Evolutionary conservation across 441 rosid genomes (phyloP), one percentile per base, ranked within the genome.

Genomic region (Manihot esculenta): DNA sequence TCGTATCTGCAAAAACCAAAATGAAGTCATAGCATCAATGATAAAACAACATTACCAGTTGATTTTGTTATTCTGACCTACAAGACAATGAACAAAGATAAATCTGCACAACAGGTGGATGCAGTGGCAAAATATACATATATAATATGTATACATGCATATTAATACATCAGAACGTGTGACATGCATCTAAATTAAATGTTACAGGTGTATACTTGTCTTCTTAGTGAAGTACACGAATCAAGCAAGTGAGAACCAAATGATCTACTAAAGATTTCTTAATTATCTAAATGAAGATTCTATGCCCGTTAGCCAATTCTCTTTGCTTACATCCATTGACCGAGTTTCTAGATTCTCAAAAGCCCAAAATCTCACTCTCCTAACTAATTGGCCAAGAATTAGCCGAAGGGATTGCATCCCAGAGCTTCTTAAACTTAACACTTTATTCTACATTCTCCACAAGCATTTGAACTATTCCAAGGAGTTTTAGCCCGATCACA

Each of bases 1-100:
- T 85, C 92, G 66, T 78, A 85, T 83, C 99, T 96, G 87, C 72
- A 74, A 11, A 68, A 73, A 81, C 68, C 58, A 81, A 64, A 71
- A 64, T 56, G 62, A 69, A 71, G 71, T 74, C 78, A 76, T 69
- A 20, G 60, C 66, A 56, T 35, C 53, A 41, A 21, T 65, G n/a
- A 64, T 55, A 62, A 56, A 60, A 57, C 24, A 64, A 64, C 61
- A 35, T 41, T 41, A 69, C 68, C 13, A 30, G 11, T 33, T 58
- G 59, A 54, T 60, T 49, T 7, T 24, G 45, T 35, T 20, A 20
- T 26, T 62, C 17, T 11, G 49, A 12, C 59, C 57, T 45, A 10
- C 56, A 11, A 26, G 11, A 49, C 21, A 59, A 23, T 41, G 33
- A 21, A 3, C 73, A 47, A 72, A 14, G 33, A 61, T 9, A 47